Evolutionary conservation across 2,329 filamentous ascomycete species (phyloP).

Genomic region (Neurospora crassa): DNA sequence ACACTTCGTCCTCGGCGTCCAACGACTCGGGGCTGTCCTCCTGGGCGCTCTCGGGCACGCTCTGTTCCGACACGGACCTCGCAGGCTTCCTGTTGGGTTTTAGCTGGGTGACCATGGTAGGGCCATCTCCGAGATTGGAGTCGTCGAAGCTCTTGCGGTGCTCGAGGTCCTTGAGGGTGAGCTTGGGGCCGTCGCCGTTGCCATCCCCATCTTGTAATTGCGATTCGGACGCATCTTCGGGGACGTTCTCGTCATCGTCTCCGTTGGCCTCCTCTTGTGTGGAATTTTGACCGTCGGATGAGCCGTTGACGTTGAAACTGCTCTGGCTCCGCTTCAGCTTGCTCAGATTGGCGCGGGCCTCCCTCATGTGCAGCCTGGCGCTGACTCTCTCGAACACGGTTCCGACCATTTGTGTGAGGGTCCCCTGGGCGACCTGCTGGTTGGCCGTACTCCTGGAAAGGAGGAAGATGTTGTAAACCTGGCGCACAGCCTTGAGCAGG

Average conservation of each 20-base stretch:
- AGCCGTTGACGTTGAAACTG: slow-evolving; percentile 32
- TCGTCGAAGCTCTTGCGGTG: slow-evolving; percentile 61
- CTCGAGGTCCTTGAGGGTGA: slow-evolving; percentile 58
- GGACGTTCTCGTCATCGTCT: slow-evolving; percentile 23
- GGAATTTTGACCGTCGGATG: slow-evolving; percentile 18
- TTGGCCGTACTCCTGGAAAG: slow-evolving; percentile 89
- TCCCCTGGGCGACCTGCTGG: slow-evolving; percentile 94
- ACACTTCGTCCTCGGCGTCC: slow-evolving; percentile 82
- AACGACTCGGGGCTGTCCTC: slow-evolving; percentile 51
- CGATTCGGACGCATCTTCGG: slow-evolving; percentile 14
- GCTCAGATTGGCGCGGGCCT: slow-evolving; percentile 54
- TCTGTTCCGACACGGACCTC: slow-evolving; percentile 43
- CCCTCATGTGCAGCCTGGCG: slow-evolving; percentile 75
- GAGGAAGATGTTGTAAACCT: slow-evolving; percentile 98
- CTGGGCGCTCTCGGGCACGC: slow-evolving; percentile 41
- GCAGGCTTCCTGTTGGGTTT: slow-evolving; percentile 35
- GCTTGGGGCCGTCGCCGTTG: slow-evolving; percentile 38
- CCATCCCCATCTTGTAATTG: slow-evolving; percentile 3
- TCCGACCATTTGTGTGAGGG: slow-evolving; percentile 95
- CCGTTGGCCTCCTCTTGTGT: slow-evolving; percentile 26
- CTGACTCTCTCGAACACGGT: slow-evolving; percentile 96
- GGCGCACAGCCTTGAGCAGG: slow-evolving; percentile 87
- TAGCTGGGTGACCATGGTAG: slow-evolving; percentile 56
- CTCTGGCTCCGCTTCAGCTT: slow-evolving; percentile 42
- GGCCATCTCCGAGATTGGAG: slow-evolving; percentile 55